Base-by-base conservation (phyloP, 805 yeast genomes). In the Teunomyces lycoperdinae region DNA sequence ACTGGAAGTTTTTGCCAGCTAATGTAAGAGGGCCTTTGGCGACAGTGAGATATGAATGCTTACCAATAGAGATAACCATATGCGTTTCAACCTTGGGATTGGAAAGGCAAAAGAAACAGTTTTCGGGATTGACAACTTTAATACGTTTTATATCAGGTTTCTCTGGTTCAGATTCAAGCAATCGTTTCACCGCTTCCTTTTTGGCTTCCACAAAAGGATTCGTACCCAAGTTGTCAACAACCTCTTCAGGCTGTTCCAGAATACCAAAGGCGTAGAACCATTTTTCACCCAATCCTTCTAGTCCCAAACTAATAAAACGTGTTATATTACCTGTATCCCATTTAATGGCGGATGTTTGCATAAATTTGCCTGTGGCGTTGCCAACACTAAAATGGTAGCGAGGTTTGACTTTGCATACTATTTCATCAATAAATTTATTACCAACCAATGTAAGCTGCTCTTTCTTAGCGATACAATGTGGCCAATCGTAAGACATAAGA, bases 1-100 rank as follows among this genome's bases (percentile, higher is more conserved):
- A 83, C 58, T 76, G 67, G 3, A 77, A 64, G 3, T 68, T 66
- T 10, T 70, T 69, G 9, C 62, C 65, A 0, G 84, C 79, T 26
- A 75, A 65, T 1, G 87, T 79, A 14, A 90, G 65, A 0, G 97
- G 97, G 0, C 97, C 97, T 59, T 87, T 89, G 0, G 96, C 95
- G 11, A 84, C 73, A 0, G 97, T 84, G 48, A 90, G 44, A 61
- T 89, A 90, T 0, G 81, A 67, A 41, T 72, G 70, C 9, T 77
- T 76, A 0, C 88, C 92, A 45, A 91, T 85, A 0, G 94, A 79
- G 0, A 89, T 75, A 9, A 90, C 80, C 85, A 91, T 81, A 62
- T 89, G 95, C 2, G 87, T 73, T 53, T 85, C 91, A 5, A 87
- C 75, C 10, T 83, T 77, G 0, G 96, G 87, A 58, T 88, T 89